These are phyloP conservation scores for Solanum ossicruentum DNA, from an alignment of 257 asterid species.

Conservation along the genomic window DNA sequence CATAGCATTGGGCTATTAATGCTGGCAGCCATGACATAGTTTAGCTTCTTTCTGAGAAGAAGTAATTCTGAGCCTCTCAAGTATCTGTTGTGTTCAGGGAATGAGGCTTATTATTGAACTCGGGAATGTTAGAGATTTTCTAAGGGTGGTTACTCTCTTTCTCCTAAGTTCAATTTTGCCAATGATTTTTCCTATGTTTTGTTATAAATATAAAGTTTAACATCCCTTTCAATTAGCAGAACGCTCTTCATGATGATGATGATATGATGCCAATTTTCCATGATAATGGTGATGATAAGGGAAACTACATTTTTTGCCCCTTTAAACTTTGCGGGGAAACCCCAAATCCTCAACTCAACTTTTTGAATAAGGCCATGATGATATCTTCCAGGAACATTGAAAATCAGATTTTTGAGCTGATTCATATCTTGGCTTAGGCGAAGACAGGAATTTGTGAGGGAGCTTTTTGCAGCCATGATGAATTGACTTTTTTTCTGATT, in stretches of 20 bases:
- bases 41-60: not conserved
- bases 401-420: not conserved
- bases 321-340: not conserved
- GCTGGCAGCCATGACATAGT: not conserved
- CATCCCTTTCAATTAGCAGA: not conserved
- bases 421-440: conserved; percentile 11
- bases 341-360: not conserved
- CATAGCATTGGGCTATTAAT: conserved; percentile 3
- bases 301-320: not conserved
- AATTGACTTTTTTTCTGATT: not conserved
- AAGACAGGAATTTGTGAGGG: not conserved
- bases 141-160: not conserved
- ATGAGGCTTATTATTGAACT: not conserved
- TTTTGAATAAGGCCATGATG: conserved; percentile 10
- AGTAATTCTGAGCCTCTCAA: not conserved
- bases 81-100: not conserved
- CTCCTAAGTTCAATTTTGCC: not conserved
- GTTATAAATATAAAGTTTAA: not conserved
- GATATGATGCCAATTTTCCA: not conserved
- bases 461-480: not conserved
- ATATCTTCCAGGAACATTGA: conserved; percentile 1
- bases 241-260: not conserved
- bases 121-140: not conserved
- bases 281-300: not conserved
- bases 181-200: not conserved